These are phyloP conservation scores for Cladosporium sp. DNA, from an alignment of 2,329 filamentous ascomycete species.

Conservation along the genomic window DNA sequence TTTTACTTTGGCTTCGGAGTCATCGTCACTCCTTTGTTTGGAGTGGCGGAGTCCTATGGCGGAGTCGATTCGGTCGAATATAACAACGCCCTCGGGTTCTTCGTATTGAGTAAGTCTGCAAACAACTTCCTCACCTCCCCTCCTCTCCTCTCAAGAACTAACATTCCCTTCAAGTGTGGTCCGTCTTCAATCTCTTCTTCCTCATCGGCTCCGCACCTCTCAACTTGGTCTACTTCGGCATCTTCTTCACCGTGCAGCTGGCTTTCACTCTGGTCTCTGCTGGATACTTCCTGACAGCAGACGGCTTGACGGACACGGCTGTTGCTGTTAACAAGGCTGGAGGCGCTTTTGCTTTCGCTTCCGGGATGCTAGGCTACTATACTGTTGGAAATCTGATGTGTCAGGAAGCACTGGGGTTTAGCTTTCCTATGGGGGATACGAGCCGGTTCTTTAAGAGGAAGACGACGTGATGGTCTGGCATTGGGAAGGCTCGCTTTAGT, in stretches of 20 bases:
- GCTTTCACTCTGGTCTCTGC: slow-evolving; percentile 41
- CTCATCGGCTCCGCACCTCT: slow-evolving; percentile 42
- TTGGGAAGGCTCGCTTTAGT: no score
- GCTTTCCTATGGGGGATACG: slow-evolving; percentile 41
- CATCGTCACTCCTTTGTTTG: slow-evolving; percentile 45
- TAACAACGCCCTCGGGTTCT: slow-evolving; percentile 49
- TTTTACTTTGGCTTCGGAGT: slow-evolving; percentile 49
- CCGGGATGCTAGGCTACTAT: slow-evolving; percentile 45
- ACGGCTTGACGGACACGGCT: slow-evolving; percentile 34
- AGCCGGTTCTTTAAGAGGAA: slow-evolving; percentile 36
- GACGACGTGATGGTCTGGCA: not conserved
- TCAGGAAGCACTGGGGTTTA: slow-evolving; percentile 34
- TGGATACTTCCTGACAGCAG: slow-evolving; percentile 44
- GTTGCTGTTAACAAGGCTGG: slow-evolving; percentile 40
- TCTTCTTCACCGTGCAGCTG: slow-evolving; percentile 46
- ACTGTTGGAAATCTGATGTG: slow-evolving; percentile 41
- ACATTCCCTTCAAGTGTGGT: slow-evolving; percentile 35
- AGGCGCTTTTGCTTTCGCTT: slow-evolving; percentile 44
- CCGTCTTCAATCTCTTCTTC: slow-evolving; percentile 44
- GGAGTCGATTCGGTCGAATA: slow-evolving; percentile 37
- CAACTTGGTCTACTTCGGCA: slow-evolving; percentile 45
- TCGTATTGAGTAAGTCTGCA: slow-evolving; percentile 39
- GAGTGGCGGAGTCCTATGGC: slow-evolving; percentile 42
- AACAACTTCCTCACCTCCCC: no score
- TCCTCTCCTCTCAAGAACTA: not conserved